These are phyloP conservation scores for Antrodiella citrinella DNA, from an alignment of 768 basidiomycete species.

Conservation along the genomic window DNA sequence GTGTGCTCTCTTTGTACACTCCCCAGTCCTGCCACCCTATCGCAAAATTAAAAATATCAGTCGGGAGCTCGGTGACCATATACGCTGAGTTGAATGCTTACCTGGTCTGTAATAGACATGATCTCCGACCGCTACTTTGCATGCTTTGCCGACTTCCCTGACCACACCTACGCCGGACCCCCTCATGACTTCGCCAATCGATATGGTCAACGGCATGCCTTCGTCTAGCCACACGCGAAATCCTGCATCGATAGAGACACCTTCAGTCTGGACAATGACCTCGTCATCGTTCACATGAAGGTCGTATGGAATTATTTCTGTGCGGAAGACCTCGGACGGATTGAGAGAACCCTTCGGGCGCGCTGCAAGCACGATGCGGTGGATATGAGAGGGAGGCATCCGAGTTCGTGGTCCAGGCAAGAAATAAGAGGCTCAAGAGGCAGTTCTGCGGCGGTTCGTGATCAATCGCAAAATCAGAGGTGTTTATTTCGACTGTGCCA, in stretches of 20 bases:
- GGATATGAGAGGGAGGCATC: not conserved
- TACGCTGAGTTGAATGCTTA: constrained; percentile 54
- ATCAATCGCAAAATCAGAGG: too few species aligned
- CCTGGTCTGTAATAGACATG: constrained; percentile 53
- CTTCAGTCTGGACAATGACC: constrained; percentile 71
- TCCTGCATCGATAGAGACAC: constrained; percentile 78
- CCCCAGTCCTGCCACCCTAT: not conserved
- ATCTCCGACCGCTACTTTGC: constrained; percentile 31
- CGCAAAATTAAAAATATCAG: not conserved
- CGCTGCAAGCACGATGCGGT: constrained; percentile 55
- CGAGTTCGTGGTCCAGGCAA: too few species aligned
- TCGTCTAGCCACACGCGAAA: constrained; percentile 82
- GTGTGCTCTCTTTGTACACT: not conserved
- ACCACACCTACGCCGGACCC: constrained; percentile 58
- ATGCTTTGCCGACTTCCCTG: constrained; percentile 43
- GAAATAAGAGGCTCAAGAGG: too few species aligned
- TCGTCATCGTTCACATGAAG: constrained; percentile 45
- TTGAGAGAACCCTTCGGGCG: constrained; percentile 48
- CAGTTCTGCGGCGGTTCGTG: too few species aligned
- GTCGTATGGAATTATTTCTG: constrained; percentile 42
- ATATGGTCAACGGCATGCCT: constrained; percentile 59
- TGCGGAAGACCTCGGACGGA: constrained; percentile 65
- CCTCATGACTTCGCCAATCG: constrained; percentile 64
- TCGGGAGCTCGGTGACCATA: not conserved
- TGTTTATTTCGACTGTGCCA: too few species aligned